Conservation (phyloP, 164 flowering plant species). For the Magnolia sinica region DNA sequence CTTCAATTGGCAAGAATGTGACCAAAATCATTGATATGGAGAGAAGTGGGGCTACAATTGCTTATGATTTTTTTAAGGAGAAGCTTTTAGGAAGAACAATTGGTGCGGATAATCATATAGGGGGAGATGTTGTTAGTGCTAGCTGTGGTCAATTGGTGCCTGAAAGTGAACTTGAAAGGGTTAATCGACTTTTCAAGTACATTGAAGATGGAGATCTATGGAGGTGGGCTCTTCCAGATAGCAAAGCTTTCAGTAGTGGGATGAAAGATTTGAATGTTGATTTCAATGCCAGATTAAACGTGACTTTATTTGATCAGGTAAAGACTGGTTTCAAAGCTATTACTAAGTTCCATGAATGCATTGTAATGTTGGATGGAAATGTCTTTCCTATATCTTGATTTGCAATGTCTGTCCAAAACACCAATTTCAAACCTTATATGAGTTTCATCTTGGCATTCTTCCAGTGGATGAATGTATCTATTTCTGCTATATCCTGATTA, state of each 20-base stretch:
- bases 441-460: not conserved
- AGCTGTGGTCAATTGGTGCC: constrained; percentile 16
- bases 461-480: not conserved
- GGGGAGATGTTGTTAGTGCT: not conserved
- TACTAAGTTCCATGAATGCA: not conserved
- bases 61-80: constrained; percentile 74
- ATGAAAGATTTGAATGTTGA: constrained; percentile 70
- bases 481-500: not conserved
- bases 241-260: constrained; percentile 88
- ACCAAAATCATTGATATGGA: constrained; percentile 57
- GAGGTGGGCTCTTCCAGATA: constrained; percentile 73
- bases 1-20: constrained; percentile 37
- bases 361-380: too few relatives aligned
- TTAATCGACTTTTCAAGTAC: constrained; percentile 51
- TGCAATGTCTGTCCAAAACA: not conserved
- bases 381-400: not conserved
- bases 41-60: constrained; percentile 90
- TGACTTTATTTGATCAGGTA: constrained; percentile 64
- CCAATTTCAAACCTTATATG: not conserved
- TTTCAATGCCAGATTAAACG: constrained; percentile 39
- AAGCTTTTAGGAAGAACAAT: constrained; percentile 23
- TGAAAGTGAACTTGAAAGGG: constrained; percentile 32
- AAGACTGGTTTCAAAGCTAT: not conserved
- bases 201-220: constrained; percentile 87
- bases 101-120: not conserved